These are phyloP conservation scores for Saccharomyces kudriavzevii DNA, from an alignment of 805 yeast genomes.

Conservation along the genomic window DNA sequence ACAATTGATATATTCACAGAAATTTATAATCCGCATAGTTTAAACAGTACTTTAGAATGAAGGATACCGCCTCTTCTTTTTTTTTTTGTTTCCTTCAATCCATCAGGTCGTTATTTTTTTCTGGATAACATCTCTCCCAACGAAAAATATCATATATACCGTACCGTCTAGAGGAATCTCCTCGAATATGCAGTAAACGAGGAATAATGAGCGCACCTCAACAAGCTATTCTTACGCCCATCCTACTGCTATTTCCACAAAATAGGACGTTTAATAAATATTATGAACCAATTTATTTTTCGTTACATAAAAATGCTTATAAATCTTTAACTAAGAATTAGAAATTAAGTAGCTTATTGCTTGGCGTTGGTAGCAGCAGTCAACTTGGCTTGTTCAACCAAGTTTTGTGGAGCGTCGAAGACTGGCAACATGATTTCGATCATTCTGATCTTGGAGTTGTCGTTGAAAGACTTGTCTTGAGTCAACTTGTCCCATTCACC, in stretches of 20 bases:
- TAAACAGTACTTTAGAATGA: not conserved
- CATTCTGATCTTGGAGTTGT: conserved; percentile 53
- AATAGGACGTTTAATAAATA: not conserved
- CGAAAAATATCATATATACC: not conserved
- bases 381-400: conserved; percentile 60
- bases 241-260: too few species aligned
- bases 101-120: not conserved
- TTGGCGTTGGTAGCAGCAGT: conserved; percentile 42
- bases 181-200: too few species aligned
- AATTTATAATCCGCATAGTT: not conserved
- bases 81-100: not conserved
- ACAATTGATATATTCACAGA: not conserved
- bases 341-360: conserved; percentile 16
- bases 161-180: not conserved
- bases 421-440: conserved; percentile 61
- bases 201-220: too few species aligned
- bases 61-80: not conserved
- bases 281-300: not conserved
- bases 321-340: not conserved
- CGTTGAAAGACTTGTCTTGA: conserved; percentile 39
- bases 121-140: not conserved
- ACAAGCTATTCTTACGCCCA: too few species aligned
- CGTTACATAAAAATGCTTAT: not conserved
- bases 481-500: conserved; percentile 52
- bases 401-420: conserved; percentile 61